Evolutionary conservation across 805 yeast genomes (phyloP), one percentile per base, ranked within the genome.

Genomic region (Sungouiozyma ichnusensis): DNA sequence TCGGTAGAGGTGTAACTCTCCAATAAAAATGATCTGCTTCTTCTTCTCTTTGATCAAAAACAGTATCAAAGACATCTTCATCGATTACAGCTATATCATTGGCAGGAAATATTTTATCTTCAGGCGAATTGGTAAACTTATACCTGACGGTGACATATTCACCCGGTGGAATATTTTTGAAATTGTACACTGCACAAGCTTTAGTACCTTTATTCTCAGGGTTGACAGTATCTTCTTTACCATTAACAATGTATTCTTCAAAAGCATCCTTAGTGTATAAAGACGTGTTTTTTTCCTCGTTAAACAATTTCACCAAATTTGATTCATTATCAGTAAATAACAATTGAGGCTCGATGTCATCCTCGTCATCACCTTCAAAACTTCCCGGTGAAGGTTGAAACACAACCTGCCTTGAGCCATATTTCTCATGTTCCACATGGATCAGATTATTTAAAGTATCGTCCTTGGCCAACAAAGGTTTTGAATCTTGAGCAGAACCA

Each of bases 1-100:
- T 73, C 33, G 95, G 95, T 57, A 85, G 64, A 4, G 96, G 96
- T 11, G 90, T 74, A 31, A 87, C 74, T 57, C 81, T 77, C 85
- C 88, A 85, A 65, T 87, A 87, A 62, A 88, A 88, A 38, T 86
- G 86, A 54, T 88, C 95, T 9, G 96, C 96, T 55, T 87, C 96
- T 47, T 76, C 81, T 55, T 80, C 81, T 59, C 95, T 79, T 38
- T 74, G 69, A 27, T 76, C 79, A 53, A 88, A 76, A 5, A 76
- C 62, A 24, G 69, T 61, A 63, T 88, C 96, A 51, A 85, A 80
- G 39, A 69, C 78, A 49, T 76, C 81, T 61, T 84, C 94, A 59
- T 84, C 85, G 41, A 85, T 75, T 15, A 62, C 67, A 15, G 61
- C 57, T 13, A 60, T 57, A 5, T 66, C 67, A 32, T 61, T 57